These are phyloP conservation scores for Colletotrichum kahawae DNA, from an alignment of 2,329 filamentous ascomycete genomes.

Conservation along the genomic window DNA sequence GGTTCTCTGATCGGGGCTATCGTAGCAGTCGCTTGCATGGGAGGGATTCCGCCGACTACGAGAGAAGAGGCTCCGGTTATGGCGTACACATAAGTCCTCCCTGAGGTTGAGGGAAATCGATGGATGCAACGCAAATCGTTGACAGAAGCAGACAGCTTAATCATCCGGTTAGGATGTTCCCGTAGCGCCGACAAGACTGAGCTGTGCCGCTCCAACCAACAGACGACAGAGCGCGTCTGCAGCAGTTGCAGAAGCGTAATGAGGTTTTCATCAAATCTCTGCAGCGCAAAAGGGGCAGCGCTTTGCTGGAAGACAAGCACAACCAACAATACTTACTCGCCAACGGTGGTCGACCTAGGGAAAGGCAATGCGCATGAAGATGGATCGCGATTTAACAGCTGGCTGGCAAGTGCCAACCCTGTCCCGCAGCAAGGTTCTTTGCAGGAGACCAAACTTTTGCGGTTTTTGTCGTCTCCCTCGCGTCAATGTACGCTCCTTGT, in stretches of 20 bases:
- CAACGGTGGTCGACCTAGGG: neutral
- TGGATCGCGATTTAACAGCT: neutral
- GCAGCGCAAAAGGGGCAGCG: slow-evolving; percentile 9
- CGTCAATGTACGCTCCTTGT: neutral
- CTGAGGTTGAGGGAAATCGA: neutral
- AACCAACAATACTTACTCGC: neutral
- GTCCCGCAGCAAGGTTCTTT: neutral
- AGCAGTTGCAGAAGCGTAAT: slow-evolving; percentile 21
- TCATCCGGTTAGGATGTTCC: neutral
- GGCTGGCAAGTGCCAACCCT: neutral
- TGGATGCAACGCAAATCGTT: neutral
- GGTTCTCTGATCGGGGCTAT: neutral
- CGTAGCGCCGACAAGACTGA: neutral
- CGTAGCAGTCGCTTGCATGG: neutral
- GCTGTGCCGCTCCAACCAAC: slow-evolving; percentile 4
- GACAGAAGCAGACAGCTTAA: neutral
- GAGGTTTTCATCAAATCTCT: slow-evolving; percentile 8
- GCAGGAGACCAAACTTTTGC: neutral
- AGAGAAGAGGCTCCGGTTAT: neutral
- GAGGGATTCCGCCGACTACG: neutral
- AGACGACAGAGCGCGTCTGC: neutral
- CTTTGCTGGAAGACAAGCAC: neutral
- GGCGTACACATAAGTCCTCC: neutral
- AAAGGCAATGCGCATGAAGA: neutral
- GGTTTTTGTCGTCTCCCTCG: neutral